Evolutionary conservation across 495 filamentous ascomycete species (phyloP).

Genomic region (Penicillium desertorum): DNA sequence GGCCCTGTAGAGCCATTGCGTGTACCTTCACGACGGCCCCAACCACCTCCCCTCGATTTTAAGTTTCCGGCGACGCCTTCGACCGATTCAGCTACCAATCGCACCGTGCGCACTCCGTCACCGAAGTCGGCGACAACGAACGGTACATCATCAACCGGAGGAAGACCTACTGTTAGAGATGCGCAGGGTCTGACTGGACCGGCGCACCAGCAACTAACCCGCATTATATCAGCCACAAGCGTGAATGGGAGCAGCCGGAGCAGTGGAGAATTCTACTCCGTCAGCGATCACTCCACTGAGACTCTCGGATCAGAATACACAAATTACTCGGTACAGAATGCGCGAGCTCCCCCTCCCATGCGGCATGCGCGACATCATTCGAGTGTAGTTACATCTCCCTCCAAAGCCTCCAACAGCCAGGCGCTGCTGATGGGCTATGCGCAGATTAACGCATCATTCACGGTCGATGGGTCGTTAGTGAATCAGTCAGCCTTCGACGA

Average conservation of each 20-base stretch:
- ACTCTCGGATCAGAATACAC: slow-evolving; percentile 91
- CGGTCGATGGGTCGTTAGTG: slow-evolving; percentile 84
- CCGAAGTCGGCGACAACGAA: slow-evolving; percentile 25
- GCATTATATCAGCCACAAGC: slow-evolving; percentile 72
- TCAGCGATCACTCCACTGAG: slow-evolving; percentile 91
- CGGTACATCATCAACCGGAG: slow-evolving; percentile 14
- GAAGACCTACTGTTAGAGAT: slow-evolving; percentile 22
- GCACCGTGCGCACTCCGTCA: slow-evolving; percentile 39
- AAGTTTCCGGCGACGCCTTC: slow-evolving; percentile 60
- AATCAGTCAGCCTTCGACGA: slow-evolving; percentile 91
- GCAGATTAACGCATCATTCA: slow-evolving; percentile 90
- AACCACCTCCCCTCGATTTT: slow-evolving; percentile 58
- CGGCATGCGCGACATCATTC: slow-evolving; percentile 64
- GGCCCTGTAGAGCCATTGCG: slow-evolving; percentile 30
- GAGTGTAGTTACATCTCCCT: slow-evolving; percentile 45
- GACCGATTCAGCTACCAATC: slow-evolving; percentile 31
- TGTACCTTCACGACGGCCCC: slow-evolving; percentile 35
- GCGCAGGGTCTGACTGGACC: slow-evolving; percentile 26
- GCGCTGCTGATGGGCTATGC: slow-evolving; percentile 97
- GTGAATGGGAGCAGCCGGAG: slow-evolving; percentile 67
- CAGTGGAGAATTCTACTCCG: slow-evolving; percentile 90
- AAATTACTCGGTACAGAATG: slow-evolving; percentile 56
- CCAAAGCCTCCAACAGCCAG: slow-evolving; percentile 57
- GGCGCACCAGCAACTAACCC: slow-evolving; percentile 61
- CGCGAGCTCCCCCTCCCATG: slow-evolving; percentile 40